These are phyloP conservation scores for Ampelocalamus luodianensis DNA, from an alignment of 176 grass and related monocot genomes.

Conservation along the genomic window DNA sequence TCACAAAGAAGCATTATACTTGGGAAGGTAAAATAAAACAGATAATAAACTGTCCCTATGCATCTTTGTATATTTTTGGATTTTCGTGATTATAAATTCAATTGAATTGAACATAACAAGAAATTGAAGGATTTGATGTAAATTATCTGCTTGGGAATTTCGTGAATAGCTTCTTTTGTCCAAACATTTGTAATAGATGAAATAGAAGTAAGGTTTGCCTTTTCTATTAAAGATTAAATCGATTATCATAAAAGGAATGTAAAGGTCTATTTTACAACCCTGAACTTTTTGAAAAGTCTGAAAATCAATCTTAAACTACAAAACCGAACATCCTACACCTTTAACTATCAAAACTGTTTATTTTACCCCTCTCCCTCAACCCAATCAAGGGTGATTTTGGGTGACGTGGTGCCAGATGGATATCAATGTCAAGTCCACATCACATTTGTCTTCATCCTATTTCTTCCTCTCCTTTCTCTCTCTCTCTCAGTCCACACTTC, in stretches of 20 bases:
- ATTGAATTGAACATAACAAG: background rate
- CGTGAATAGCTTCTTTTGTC: background rate
- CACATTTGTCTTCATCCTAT: no score
- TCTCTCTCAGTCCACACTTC: no score
- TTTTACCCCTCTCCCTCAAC: no score
- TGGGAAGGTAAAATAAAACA: conserved; percentile 77
- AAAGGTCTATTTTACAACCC: no score
- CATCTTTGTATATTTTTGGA: background rate
- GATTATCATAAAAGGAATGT: conserved; percentile 5
- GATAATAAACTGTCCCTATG: background rate
- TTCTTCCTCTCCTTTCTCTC: no score
- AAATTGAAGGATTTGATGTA: background rate
- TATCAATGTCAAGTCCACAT: no score
- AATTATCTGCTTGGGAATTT: background rate
- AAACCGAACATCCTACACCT: no score
- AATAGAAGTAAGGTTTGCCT: background rate
- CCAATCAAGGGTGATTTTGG: no score
- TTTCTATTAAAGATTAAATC: background rate
- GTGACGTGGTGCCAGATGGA: no score
- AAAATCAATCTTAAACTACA: no score
- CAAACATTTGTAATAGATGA: background rate
- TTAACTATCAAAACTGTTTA: no score
- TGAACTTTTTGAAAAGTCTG: no score
- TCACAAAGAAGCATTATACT: conserved; percentile 91
- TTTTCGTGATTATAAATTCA: background rate